Evolutionary conservation across 352 stramenopile genomes (phyloP).

Genomic region (Globisporangium rhizosaccharum): DNA sequence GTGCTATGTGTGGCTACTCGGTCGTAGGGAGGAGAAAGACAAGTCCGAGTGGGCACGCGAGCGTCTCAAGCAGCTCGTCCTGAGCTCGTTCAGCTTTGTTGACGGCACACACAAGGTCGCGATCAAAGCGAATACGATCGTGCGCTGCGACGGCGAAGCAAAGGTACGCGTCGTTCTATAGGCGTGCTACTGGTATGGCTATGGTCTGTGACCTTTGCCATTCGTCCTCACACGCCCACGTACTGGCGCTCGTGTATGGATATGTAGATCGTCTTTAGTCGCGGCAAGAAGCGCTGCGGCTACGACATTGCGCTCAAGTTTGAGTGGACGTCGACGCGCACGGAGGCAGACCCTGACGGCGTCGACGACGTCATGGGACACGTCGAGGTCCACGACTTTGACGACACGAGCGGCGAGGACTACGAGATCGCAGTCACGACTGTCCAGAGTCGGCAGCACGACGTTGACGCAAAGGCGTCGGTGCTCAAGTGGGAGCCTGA

Average conservation of each 20-base stretch:
- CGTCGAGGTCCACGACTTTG: conserved; percentile 81
- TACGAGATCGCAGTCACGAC: conserved; percentile 65
- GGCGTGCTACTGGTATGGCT: too few species aligned
- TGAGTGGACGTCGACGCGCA: conserved; percentile 43
- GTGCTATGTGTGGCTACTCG: too few species aligned
- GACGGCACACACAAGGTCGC: conserved; percentile 37
- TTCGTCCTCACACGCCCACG: not conserved
- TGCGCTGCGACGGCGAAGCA: conserved; percentile 67
- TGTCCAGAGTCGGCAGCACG: conserved; percentile 38
- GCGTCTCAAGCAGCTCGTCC: conserved; percentile 63
- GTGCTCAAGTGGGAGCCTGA: conserved; percentile 52
- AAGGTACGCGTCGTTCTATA: conserved; percentile 34
- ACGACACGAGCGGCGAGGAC: conserved; percentile 78
- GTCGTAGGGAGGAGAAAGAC: conserved; percentile 68
- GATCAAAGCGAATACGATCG: conserved; percentile 62
- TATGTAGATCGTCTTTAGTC: conserved; percentile 65
- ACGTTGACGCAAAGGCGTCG: conserved; percentile 47
- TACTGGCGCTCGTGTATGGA: not conserved
- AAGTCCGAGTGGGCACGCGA: conserved; percentile 78
- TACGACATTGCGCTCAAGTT: conserved; percentile 85
- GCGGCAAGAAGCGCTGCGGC: conserved; percentile 80
- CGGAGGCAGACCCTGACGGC: conserved; percentile 31
- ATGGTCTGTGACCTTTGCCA: too few species aligned
- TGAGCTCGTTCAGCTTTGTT: conserved; percentile 52
- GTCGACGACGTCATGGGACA: conserved; percentile 49